phyloP scores from a whole-genome alignment of 305 asterid species.

The Fraxinus velutina region DNA sequence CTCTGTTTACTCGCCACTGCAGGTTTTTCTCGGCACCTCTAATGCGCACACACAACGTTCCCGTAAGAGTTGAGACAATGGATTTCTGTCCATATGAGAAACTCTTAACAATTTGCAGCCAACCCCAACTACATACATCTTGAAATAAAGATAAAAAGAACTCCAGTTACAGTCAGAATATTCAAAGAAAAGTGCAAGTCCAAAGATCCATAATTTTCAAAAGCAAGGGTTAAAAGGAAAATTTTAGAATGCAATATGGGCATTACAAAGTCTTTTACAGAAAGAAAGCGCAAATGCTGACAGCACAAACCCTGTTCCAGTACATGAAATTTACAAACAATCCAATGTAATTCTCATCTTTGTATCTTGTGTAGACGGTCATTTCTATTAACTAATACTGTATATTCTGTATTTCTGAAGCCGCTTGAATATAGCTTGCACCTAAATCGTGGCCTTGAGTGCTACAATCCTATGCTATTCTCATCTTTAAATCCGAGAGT shows the following conservation, averaged over 20 bases:
- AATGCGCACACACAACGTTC: not conserved
- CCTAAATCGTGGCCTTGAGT: constrained; percentile 24
- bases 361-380: constrained; percentile 1
- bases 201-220: not conserved
- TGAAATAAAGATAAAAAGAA: not conserved
- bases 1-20: not conserved
- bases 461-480: constrained; percentile 15
- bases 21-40: not conserved
- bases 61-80: not conserved
- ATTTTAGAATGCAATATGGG: constrained; percentile 11
- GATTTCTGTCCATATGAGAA: not conserved
- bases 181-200: not conserved
- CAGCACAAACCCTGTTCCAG: constrained; percentile 22
- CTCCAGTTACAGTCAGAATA: not conserved
- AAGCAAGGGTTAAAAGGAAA: not conserved
- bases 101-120: not conserved
- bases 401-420: constrained; percentile 11
- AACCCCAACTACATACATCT: not conserved
- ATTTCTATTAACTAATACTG: constrained; percentile 36
- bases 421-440: constrained; percentile 14
- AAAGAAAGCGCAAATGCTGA: constrained; percentile 39
- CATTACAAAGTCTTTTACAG: constrained; percentile 36
- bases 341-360: constrained; percentile 26
- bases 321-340: constrained; percentile 33
- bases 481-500: constrained; percentile 57